phyloP scores from a whole-genome alignment of 2,329 filamentous ascomycete genomes.

The Diaporthe vexans region DNA sequence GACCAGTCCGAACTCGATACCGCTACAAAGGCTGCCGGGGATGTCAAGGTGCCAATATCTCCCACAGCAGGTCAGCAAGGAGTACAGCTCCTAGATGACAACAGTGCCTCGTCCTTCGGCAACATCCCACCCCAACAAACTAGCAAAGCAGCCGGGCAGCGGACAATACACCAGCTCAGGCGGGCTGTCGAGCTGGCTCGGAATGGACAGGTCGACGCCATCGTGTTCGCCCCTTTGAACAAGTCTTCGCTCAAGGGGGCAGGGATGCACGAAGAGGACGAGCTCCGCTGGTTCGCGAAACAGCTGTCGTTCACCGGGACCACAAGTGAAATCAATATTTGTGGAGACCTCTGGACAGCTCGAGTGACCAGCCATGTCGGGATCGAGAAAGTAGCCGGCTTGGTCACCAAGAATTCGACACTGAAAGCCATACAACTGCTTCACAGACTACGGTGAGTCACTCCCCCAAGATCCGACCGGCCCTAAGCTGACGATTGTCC shows the following conservation, averaged over 20 bases:
- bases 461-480: too few relatives aligned
- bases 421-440: conserved; percentile 48
- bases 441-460: conserved; percentile 46
- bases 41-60: conserved; percentile 41
- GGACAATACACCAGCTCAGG: conserved; percentile 48
- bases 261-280: conserved; percentile 53
- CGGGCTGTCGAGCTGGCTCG: conserved; percentile 48
- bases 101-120: conserved; percentile 40
- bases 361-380: conserved; percentile 52
- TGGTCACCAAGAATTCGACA: conserved; percentile 47
- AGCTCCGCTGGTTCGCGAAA: conserved; percentile 53
- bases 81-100: conserved; percentile 49
- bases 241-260: conserved; percentile 52
- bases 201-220: conserved; percentile 43
- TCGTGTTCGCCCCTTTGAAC: conserved; percentile 52
- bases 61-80: conserved; percentile 43
- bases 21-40: conserved; percentile 45
- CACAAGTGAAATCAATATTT: conserved; percentile 53
- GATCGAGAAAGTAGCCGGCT: conserved; percentile 48
- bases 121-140: conserved; percentile 35
- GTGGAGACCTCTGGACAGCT: conserved; percentile 48
- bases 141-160: conserved; percentile 47
- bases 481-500: neutral
- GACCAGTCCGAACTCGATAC: conserved; percentile 47
- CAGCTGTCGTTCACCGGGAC: conserved; percentile 48